These are phyloP conservation scores for Rosa rugosa DNA, from an alignment of 306 rosid genomes.

Conservation along the genomic window DNA sequence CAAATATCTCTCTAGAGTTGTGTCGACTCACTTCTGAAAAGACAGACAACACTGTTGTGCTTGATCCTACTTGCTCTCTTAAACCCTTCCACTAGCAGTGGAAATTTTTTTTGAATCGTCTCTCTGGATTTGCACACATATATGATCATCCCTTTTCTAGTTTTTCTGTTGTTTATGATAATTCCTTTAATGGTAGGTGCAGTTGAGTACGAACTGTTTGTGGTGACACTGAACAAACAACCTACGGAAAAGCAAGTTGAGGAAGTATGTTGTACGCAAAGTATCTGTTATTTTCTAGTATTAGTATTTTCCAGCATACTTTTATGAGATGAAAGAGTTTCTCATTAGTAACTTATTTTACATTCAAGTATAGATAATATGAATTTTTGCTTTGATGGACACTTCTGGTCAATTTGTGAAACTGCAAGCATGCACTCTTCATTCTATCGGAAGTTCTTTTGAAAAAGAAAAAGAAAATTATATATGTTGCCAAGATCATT, in stretches of 20 bases:
- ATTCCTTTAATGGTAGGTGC: constrained; percentile 63
- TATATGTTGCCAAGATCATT: constrained; percentile 20
- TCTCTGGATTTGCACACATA: not conserved
- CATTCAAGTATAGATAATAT: not conserved
- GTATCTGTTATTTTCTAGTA: constrained; percentile 20
- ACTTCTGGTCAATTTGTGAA: not conserved
- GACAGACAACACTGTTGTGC: not conserved
- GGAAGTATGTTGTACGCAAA: constrained; percentile 59
- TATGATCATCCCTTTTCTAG: not conserved
- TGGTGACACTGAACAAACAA: constrained; percentile 89
- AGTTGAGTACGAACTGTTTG: constrained; percentile 91
- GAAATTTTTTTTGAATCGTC: constrained; percentile 6
- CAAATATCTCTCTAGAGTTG: not conserved
- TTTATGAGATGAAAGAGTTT: constrained; percentile 1
- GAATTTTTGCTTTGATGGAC: not conserved
- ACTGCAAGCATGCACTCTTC: not conserved
- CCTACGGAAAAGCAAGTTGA: constrained; percentile 84
- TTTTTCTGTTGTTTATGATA: constrained; percentile 27
- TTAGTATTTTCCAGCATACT: constrained; percentile 7
- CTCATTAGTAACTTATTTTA: not conserved
- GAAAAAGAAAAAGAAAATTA: not conserved
- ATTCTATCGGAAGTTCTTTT: not conserved
- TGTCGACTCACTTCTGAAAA: not conserved
- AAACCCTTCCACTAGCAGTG: constrained; percentile 1
- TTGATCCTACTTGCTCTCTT: not conserved